These are phyloP conservation scores for Candida oleophila DNA, from an alignment of 805 yeast species.

Conservation along the genomic window DNA sequence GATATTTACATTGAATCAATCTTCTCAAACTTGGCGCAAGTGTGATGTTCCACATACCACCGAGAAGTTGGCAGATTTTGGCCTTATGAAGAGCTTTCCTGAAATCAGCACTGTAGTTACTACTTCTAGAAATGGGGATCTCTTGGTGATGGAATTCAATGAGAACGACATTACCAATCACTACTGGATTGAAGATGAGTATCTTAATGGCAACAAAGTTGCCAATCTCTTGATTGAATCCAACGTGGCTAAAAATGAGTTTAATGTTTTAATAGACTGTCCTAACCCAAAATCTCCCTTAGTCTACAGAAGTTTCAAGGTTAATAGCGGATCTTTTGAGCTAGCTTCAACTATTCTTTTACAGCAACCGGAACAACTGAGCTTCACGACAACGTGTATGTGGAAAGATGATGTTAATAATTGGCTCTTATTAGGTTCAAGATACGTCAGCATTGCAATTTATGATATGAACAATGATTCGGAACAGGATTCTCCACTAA, in stretches of 20 bases:
- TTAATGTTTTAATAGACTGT: constrained; percentile 55
- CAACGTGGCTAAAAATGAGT: constrained; percentile 15
- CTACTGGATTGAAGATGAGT: constrained; percentile 21
- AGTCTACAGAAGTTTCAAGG: constrained; percentile 36
- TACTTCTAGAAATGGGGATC: constrained; percentile 37
- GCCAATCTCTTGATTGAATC: constrained; percentile 46
- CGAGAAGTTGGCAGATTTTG: constrained; percentile 33
- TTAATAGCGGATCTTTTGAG: constrained; percentile 16
- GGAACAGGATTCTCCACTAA: constrained; percentile 14
- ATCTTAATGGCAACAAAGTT: constrained; percentile 39
- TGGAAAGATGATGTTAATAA: constrained; percentile 35
- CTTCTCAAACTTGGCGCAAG: constrained; percentile 21
- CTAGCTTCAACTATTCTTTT: constrained; percentile 26
- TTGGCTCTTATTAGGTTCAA: constrained; percentile 63
- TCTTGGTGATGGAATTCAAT: constrained; percentile 41
- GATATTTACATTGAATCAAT: constrained; percentile 33
- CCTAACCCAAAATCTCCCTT: constrained; percentile 65
- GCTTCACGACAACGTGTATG: constrained; percentile 60
- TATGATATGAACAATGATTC: constrained; percentile 38
- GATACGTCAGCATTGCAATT: constrained; percentile 64
- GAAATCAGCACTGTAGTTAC: constrained; percentile 27
- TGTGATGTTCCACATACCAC: constrained; percentile 7
- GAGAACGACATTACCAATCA: constrained; percentile 12
- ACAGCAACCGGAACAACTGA: constrained; percentile 41
- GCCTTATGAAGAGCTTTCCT: constrained; percentile 42